A percentile compares a stretch with the other conserved stretches of the same genome.
phyloP scores from a whole-genome alignment of 2,329 filamentous ascomycete species.

The Botrytis pseudocinerea region DNA sequence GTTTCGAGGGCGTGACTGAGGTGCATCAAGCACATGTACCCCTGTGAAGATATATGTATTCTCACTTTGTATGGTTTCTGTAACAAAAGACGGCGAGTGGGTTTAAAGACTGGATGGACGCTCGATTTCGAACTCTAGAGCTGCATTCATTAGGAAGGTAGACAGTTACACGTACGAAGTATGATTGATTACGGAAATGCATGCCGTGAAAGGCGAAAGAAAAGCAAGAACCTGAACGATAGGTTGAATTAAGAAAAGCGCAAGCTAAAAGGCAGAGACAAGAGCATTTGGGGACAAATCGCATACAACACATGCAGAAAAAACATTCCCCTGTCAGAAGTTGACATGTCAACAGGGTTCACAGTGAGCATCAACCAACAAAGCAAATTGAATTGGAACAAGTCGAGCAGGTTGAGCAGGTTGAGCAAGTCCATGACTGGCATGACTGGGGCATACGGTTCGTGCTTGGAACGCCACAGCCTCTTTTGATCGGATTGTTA shows the following conservation, averaged over 20 bases:
- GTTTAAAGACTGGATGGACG: slow-evolving; percentile 13
- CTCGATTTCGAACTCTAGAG: slow-evolving; percentile 7
- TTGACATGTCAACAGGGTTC: slow-evolving; percentile 20
- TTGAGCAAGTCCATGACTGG: neutral
- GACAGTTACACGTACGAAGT: slow-evolving; percentile 17
- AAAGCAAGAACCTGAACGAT: slow-evolving; percentile 18
- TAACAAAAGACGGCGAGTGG: neutral
- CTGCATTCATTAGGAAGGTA: slow-evolving; percentile 12
- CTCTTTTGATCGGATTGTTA: slow-evolving; percentile 2
- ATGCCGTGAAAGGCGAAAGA: slow-evolving; percentile 18
- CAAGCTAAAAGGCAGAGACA: slow-evolving; percentile 1
- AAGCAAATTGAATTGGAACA: slow-evolving; percentile 18
- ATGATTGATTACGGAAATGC: neutral
- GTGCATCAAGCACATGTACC: slow-evolving; percentile 25
- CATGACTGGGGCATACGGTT: neutral
- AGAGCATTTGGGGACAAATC: neutral
- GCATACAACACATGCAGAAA: slow-evolving; percentile 25
- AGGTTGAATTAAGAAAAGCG: neutral
- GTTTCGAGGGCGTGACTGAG: slow-evolving; percentile 13
- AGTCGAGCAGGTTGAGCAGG: neutral
- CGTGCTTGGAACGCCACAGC: neutral
- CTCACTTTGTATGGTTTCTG: neutral
- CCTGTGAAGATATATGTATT: slow-evolving; percentile 23
- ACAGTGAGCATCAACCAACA: slow-evolving; percentile 11
- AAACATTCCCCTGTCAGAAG: slow-evolving; percentile 18